Base-by-base conservation (phyloP, 352 stramenopile species). In the Phytophthora nicotianae region DNA sequence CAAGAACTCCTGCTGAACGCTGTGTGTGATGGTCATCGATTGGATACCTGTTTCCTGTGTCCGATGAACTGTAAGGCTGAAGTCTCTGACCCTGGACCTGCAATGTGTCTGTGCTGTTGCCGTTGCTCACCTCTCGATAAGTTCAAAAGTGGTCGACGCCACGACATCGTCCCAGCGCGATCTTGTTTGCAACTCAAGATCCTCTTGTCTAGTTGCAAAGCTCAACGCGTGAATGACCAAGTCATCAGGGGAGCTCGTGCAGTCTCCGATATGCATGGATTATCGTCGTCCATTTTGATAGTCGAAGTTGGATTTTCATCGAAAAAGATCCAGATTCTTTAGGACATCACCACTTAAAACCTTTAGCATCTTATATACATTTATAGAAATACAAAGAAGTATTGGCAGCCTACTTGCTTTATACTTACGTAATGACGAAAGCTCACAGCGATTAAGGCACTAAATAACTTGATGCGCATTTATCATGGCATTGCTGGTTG, bases 21-120 rank as follows among this genome's bases (percentile, higher is more conserved):
- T 61, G 24, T 47, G 50, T 17, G 70, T 77, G 67, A 82, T 77
- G 50, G 64, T 79, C 74, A 82, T 82, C 29, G 24, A 24, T 38
- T 13, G 37, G 13, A 45, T 35, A 17, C 14, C 48, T 54, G 48
- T 46, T 11, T n/a, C 19, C 62, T 33, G 40, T 50, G 19, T 40
- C 26, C 55, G 47, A 9, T 24, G 20, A 32, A 45, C 14, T 68
- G 40, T 21, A 21, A 43, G 6, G 13, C 9, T 38, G 32, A n/a
- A n/a, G 11, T 38, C 5, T 33, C 27, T 33, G 27, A 33, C 5
- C 27, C 32, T 38, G 32, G 2, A n/a, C 32, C 13, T 17, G 32
- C n/a, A n/a, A n/a, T 41, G 27, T 41, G 33, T 9, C 45, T 63
- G 45, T 54, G 17, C 38, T 21, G 3, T 24, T 51, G 24, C 17